phyloP scores from a whole-genome alignment of 2,329 filamentous ascomycete species.

The Apiospora koreana region DNA sequence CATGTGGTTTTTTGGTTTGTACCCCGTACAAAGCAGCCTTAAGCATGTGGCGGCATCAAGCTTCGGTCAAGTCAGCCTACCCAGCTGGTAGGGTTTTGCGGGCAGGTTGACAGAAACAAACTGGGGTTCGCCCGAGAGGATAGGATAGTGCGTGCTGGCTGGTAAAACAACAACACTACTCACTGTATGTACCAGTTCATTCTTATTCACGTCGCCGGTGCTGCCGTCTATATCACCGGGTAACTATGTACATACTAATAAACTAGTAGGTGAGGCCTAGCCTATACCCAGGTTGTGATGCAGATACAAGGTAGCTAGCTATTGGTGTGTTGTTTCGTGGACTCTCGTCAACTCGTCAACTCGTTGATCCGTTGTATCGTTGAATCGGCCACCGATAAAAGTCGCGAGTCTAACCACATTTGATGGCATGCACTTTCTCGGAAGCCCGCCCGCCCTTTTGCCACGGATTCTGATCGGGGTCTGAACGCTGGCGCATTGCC shows the following conservation, averaged over 20 bases:
- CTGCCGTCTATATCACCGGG: too few relatives aligned
- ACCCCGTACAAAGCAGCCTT: background rate
- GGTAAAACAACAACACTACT: too few relatives aligned
- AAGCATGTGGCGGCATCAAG: background rate
- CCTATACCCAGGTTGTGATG: too few relatives aligned
- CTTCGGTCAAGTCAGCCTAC: background rate
- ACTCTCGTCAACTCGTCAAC: background rate
- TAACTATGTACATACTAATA: too few relatives aligned
- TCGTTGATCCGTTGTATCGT: background rate
- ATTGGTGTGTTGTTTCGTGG: too few relatives aligned
- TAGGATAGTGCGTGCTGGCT: too few relatives aligned
- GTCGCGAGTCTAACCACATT: background rate
- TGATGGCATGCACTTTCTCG: background rate
- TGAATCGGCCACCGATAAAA: background rate
- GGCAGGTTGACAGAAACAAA: background rate
- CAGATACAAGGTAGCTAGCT: too few relatives aligned
- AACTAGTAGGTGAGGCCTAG: too few relatives aligned
- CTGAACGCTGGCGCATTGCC: background rate
- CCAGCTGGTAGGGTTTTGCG: background rate
- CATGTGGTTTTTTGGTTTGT: background rate
- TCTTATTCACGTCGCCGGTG: background rate
- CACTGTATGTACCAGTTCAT: too few relatives aligned
- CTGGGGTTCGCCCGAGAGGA: background rate
- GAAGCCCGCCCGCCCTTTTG: background rate
- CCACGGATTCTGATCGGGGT: constrained; percentile 9